Evolutionary conservation across 2,329 filamentous ascomycete genomes (phyloP).

Genomic region (Botryosphaeria dothidea): DNA sequence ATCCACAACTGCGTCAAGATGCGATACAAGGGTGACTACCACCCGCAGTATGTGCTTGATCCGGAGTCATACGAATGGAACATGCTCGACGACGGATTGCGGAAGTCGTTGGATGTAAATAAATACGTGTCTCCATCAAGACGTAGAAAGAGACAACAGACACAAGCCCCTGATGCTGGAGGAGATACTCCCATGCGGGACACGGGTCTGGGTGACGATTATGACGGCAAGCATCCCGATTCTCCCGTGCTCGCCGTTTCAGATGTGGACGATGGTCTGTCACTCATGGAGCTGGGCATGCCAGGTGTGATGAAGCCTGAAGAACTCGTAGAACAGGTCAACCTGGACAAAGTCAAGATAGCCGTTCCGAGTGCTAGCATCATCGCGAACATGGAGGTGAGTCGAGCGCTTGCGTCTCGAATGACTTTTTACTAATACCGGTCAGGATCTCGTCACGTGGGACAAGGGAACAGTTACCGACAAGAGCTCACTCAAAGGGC

Average conservation of each 20-base stretch:
- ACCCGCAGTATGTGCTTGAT: conserved; percentile 72
- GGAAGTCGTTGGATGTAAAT: conserved; percentile 56
- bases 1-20: conserved; percentile 82
- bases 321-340: conserved; percentile 52
- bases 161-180: conserved; percentile 23
- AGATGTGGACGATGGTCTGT: conserved; percentile 38
- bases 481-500: conserved; percentile 57
- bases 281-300: conserved; percentile 64
- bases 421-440: conserved; percentile 34
- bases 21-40: conserved; percentile 80
- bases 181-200: conserved; percentile 23
- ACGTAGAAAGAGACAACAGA: conserved; percentile 29
- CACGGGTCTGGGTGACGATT: neutral
- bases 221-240: conserved; percentile 27
- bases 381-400: conserved; percentile 36
- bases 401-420: conserved; percentile 17
- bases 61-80: conserved; percentile 66
- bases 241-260: conserved; percentile 33
- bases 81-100: conserved; percentile 54
- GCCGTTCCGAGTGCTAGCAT: conserved; percentile 40
- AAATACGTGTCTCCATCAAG: conserved; percentile 53
- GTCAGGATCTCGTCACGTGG: conserved; percentile 62
- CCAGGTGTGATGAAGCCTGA: conserved; percentile 64
- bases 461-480: conserved; percentile 53
- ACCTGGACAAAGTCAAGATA: conserved; percentile 62